phyloP scores from a whole-genome alignment of 2,329 filamentous ascomycete species.

The Cladophialophora psammophila region DNA sequence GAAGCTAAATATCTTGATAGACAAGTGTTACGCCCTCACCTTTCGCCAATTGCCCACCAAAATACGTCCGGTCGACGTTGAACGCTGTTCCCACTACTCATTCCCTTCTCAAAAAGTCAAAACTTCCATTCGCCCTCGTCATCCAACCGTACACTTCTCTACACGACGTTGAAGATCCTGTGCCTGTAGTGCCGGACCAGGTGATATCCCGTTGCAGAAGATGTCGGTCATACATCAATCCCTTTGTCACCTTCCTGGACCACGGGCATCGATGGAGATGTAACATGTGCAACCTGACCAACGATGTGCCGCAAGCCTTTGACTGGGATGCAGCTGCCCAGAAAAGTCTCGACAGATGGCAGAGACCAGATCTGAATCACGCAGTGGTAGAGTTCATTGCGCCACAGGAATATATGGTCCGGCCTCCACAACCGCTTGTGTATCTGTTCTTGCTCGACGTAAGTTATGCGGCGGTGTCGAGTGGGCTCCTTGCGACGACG shows the following conservation, averaged over 20 bases:
- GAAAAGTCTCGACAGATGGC: conserved; percentile 90
- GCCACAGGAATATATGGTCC: conserved; percentile 99
- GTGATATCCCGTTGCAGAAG: conserved; percentile 95
- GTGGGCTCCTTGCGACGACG: conserved; percentile 87
- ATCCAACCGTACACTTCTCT: conserved; percentile 95
- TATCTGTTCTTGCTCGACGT: conserved; percentile 97
- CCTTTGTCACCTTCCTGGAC: conserved; percentile 94
- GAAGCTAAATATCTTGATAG: conserved; percentile 61
- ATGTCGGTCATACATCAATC: conserved; percentile 97
- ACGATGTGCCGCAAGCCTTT: conserved; percentile 98
- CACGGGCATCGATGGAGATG: conserved; percentile 98
- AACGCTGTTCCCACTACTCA: conserved; percentile 93
- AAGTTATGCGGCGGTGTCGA: conserved; percentile 87
- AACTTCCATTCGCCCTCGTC: conserved; percentile 90
- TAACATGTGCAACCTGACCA: conserved; percentile 99
- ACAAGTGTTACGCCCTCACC: conserved; percentile 90
- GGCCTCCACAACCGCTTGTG: conserved; percentile 91
- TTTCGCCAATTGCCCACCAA: conserved; percentile 86
- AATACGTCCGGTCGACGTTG: conserved; percentile 93
- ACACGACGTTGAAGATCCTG: conserved; percentile 88
- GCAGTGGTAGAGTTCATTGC: conserved; percentile 98
- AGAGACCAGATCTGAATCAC: conserved; percentile 90
- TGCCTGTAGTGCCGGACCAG: conserved; percentile 94
- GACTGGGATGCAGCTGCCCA: conserved; percentile 96
- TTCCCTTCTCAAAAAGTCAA: conserved; percentile 94